Base-by-base conservation (phyloP, 2,329 filamentous ascomycete species). In the Coleophoma cylindrospora region DNA sequence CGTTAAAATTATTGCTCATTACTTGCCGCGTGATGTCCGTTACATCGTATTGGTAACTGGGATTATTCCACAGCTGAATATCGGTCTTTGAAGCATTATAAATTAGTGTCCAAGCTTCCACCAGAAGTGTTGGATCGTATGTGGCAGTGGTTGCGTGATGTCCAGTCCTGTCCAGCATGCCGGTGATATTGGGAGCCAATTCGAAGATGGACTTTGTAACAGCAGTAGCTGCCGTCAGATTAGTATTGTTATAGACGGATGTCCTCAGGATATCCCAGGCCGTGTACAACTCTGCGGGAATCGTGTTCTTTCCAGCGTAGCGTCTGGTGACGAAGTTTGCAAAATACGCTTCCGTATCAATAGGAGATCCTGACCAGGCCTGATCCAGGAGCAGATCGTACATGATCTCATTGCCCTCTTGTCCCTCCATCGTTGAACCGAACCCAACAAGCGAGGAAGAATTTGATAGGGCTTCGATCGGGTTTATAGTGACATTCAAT, bases 381-480 rank as follows among this genome's bases (percentile, higher is more conserved):
- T 79, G 76, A 50, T 75, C 72, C 1, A 79, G 66, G 0, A 79
- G 64, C 1, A 78, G 59, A 48, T 74, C 70, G 56, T 78, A 78
- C 50, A 79, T 66, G 51, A 79, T 70, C 48, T 79, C 74, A 52
- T 78, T 78, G 15, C 74, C 75, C 54, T 76, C 75, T 54, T 77
- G 74, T 9, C 69, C 74, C 50, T 79, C 75, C 54, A 72, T 71
- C 0, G 73, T 74, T 4, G 74, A 61, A 1, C 75, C 75, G 47
- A 75, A 72, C 1, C 75, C 75, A 1, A 76, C 66, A 36, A 78
- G 61, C 1, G 68, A 70, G 4, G 60, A 61, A 0, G 72, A 73
- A 22, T 68, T 66, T 1, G 61, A 55, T 1, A 75, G 62, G 0
- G 75, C 75, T 37, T 68, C 63, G n/a, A 75, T 68, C 0, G 74